Evolutionary conservation across 768 basidiomycete species (phyloP), one percentile per base, ranked within the genome.

Genomic region (Cubamyces sp.): DNA sequence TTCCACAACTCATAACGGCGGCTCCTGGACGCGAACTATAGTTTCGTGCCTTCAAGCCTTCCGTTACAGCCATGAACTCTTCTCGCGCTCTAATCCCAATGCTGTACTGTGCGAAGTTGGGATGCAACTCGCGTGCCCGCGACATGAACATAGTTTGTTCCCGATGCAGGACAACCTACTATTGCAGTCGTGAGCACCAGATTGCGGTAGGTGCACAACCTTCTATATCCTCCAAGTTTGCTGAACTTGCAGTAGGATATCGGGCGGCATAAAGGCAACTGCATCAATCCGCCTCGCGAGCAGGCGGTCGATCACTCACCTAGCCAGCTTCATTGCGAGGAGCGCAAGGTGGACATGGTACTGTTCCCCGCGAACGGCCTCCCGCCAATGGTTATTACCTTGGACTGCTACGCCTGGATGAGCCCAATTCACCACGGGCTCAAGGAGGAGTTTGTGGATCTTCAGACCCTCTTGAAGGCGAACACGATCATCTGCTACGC

Each of bases 301-400:
- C 18, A n/a, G 19, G 16, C 16, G 21, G 37, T 49, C 16, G 11
- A 21, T 5, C 14, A 37, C 43, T 26, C 47, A 18, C 23, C 34
- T 3, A 34, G 19, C 9, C 23, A 40, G 15, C 12, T 40, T 19
- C 37, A 30, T 12, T 26, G 43, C 30, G 51, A 47, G 9, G 59
- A 46, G 5, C 25, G 21, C 4, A 52, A 26, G 40, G 59, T 60
- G 18, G 19, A 54, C 5, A 52, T 53, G 7, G 42, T 60, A 3
- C 51, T 60, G 21, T 60, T 60, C 23, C 51, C 58, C 1, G 50
- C 50, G 26, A 52, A 45, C n/a, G 58, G 58, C 5, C 42, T 60
- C 12, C 58, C 58, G 3, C 41, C 58, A 3, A 50, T 21, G 3
- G 52, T 60, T 26, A 37, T 53, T 2, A 25, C 50, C 19, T 14